Base-by-base conservation (phyloP, 225 moss, liverwort and hornwort species). In the Neckera pumila region DNA sequence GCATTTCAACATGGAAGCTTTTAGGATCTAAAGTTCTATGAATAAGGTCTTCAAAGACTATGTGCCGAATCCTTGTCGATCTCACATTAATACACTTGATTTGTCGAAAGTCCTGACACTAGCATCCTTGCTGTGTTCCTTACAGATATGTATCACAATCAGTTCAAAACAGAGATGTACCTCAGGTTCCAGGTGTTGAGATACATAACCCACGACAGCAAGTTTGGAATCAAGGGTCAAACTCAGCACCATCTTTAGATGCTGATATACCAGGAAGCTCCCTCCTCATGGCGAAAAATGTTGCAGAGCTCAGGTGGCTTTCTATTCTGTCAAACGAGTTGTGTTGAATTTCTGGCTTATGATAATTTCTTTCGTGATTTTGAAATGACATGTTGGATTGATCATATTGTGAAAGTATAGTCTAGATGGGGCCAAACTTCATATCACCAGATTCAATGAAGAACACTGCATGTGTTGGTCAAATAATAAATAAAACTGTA, bases 191-290 rank as follows among this genome's bases (percentile, higher is more conserved):
- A 40, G 99, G 97, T 47, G 80, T 99, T 83, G 97, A 93, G 87
- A 92, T 99, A 45, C 93, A 96, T 61, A 99, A 97, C 58, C 94
- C 93, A 53, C 96, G 95, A 71, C 99, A 99, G 90, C 94, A 92
- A 83, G 96, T 99, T 62, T 96, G 97, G 96, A 95, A 96, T 90
- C 92, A 92, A 75, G 92, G 89, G 61, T 51, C 89, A 54, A 82
- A 75, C 61, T 66, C 90, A 62, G 67, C 40, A 27, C 62, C 91
- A 45, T 89, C 89, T 82, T 56, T 91, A 42, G 94, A 94, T 66
- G 89, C 92, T 65, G 89, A 92, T 59, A 79, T 31, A 14, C n/a
- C 90, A 25, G 86, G 92, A 81, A 92, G 95, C 81, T 95, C 96
- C 64, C 94, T 96, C 17, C 87, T 95, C 83, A 91, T 92, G 88